A percentile compares a stretch with the other conserved stretches of the same genome.
Conservation (phyloP, 352 stramenopile species). For the Phytophthora aleatoria region DNA sequence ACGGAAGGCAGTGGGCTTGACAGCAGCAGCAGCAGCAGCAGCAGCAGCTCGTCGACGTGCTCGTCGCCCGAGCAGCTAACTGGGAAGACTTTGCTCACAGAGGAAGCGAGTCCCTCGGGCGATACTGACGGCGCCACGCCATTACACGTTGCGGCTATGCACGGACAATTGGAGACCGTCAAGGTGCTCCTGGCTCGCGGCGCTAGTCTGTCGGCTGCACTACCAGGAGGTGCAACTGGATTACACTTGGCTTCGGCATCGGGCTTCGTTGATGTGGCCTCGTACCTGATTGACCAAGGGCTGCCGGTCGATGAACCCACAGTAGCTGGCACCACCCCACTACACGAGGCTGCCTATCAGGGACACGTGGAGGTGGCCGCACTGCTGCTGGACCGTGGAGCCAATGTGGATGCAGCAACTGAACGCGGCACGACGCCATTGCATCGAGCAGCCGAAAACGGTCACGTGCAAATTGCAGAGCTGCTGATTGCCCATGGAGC, state of each 20-base stretch:
- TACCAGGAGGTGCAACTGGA: slow-evolving; percentile 47
- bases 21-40: slow-evolving; percentile 23
- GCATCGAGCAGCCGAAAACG: slow-evolving; percentile 57
- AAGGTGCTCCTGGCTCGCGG: slow-evolving; percentile 48
- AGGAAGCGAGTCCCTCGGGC: slow-evolving; percentile 25
- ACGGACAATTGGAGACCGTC: slow-evolving; percentile 66
- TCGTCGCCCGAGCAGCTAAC: slow-evolving; percentile 35
- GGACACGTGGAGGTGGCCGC: slow-evolving; percentile 50
- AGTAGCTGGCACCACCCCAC: slow-evolving; percentile 45
- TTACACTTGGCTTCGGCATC: slow-evolving; percentile 59
- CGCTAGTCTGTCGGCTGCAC: slow-evolving; percentile 46
- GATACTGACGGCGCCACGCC: slow-evolving; percentile 52
- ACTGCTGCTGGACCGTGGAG: slow-evolving; percentile 45
- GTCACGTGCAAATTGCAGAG: slow-evolving; percentile 55
- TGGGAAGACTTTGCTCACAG: slow-evolving; percentile 24
- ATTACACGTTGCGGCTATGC: slow-evolving; percentile 60
- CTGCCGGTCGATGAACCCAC: slow-evolving; percentile 45
- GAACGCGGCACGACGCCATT: slow-evolving; percentile 54
- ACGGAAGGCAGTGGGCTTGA: slow-evolving; percentile 25
- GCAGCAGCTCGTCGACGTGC: slow-evolving; percentile 34
- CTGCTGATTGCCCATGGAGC: slow-evolving; percentile 54
- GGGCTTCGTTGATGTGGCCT: slow-evolving; percentile 49
- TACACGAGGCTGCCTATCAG: slow-evolving; percentile 57
- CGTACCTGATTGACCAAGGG: slow-evolving; percentile 46
- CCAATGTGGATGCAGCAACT: slow-evolving; percentile 57